phyloP scores from a whole-genome alignment of 495 filamentous ascomycete species.

The Beverwykella pulmonaria region DNA sequence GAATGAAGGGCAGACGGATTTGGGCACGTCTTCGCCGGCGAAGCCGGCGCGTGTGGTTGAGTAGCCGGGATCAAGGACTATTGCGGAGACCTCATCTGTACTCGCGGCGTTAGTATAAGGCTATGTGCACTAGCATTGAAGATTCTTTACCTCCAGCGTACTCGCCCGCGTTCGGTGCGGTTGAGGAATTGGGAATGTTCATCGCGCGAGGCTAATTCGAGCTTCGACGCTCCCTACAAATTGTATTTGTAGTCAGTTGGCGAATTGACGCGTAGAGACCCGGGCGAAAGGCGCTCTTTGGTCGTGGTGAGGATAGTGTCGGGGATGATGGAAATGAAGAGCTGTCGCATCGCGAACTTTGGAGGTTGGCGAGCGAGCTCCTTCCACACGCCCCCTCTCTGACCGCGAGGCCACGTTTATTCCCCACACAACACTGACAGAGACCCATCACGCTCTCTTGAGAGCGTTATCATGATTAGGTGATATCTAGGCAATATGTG shows the following conservation, averaged over 20 bases:
- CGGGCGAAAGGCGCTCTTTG: conserved; percentile 3
- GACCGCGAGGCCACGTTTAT: neutral
- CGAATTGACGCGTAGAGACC: conserved; percentile 26
- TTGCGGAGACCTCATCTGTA: conserved; percentile 87
- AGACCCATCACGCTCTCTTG: neutral
- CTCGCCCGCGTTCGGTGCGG: conserved; percentile 35
- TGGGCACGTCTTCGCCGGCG: conserved; percentile 95
- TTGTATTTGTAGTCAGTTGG: neutral
- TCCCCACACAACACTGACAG: neutral
- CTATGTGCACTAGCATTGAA: neutral
- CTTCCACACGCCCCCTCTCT: neutral
- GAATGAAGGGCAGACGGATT: conserved; percentile 85
- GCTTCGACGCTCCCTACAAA: neutral
- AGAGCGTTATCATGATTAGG: conserved; percentile 7
- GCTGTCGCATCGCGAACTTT: conserved; percentile 33
- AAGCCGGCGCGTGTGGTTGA: conserved; percentile 90
- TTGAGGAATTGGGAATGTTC: conserved; percentile 36
- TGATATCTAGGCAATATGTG: conserved; percentile 6
- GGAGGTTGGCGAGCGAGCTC: conserved; percentile 6
- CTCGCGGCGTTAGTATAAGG: neutral
- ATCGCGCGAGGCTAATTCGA: conserved; percentile 11
- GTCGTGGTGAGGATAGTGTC: neutral
- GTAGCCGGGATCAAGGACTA: conserved; percentile 94
- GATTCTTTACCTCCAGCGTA: conserved; percentile 38
- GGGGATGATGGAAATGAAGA: conserved; percentile 13